Evolutionary conservation across 345 rosid species (phyloP), one percentile per base, ranked within the genome.

Genomic region (Crucihimalaya himalaica): DNA sequence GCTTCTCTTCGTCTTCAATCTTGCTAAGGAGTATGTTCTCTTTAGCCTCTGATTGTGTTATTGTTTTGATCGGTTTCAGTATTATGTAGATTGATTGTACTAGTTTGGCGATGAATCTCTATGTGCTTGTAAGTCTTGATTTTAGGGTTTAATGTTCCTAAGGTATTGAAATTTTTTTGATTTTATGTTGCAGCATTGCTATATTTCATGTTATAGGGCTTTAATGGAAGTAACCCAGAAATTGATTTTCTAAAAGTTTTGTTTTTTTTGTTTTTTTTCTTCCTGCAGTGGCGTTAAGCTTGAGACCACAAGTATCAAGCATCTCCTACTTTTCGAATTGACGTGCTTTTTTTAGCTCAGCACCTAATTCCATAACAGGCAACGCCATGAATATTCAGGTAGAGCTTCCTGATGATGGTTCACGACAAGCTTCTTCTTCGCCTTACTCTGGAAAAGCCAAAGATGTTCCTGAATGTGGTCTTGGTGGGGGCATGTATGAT

Each of bases 401-500:
- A 19, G 54, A 63, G 54, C 5, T 54, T 53, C 63, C 70, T 53
- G 56, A 68, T 71, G 79, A 75, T 73, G 82, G 83, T 70, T 78
- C 88, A 43, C 82, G 71, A 70, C 81, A 80, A 40, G 75, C 79
- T 58, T 79, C 77, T 62, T 74, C 81, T 23, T 80, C 84, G 2
- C 81, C 89, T 19, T 77, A 77, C 78, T 83, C 86, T 28, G 56
- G 81, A 27, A 73, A 70, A 60, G 81, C 73, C 54, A 68, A 62
- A 14, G 4, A 32, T 75, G 70, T 42, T 45, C 18, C 57, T 3
- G 59, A 56, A 11, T 65, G 64, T 16, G 46, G 51, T 54, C 4
- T 73, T 42, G 76, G 68, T 45, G 77, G 81, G 42, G 90, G 84
- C 69, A 91, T 84, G 80, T 93, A 93, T 80, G 98, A 93, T 81